Base-by-base conservation (phyloP, 2,329 filamentous ascomycete species). In the Scedosporium dehoogii region DNA sequence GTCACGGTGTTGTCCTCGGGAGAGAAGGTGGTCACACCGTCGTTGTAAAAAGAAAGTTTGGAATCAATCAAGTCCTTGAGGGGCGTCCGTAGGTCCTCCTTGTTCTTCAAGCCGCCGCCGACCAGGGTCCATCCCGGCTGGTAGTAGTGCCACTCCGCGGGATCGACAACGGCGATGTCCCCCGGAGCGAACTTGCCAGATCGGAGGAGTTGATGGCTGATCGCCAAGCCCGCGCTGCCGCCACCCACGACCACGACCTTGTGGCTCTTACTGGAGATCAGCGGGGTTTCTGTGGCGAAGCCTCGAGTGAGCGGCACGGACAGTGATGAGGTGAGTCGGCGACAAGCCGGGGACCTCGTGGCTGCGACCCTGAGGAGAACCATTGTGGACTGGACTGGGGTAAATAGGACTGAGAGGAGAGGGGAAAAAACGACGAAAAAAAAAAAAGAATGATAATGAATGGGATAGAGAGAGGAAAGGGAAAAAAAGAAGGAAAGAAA, bases 51-150 rank as follows among this genome's bases (percentile, higher is more conserved):
- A 67, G 82, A 82, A 65, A 89, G 72, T 68, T 85, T 85, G n/a
- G 81, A 71, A 66, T 87, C 79, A 6, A 88, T 71, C 58, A 88
- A 69, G 58, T 73, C 73, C 4, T 74, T 67, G 46, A 87, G 69
- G 1, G 80, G 80, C 62, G 74, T 72, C 57, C 79, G 78, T 62
- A 88, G 73, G 25, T 86, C 79, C 65, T 86, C 75, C 69, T 85
- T 85, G 57, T 76, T 79, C 72, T 88, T 88, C 46, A 89, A 76
- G 3, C 86, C 86, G 46, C 83, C 85, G 53, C 85, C 86, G 2
- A 88, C 86, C 1, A 89, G 76, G 1, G 86, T 89, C 85, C 85
- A 89, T 61, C 86, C 86, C 1, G 86, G 85, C 71, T 89, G 86
- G 70, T 88, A 89, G 73, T 89, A 79, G 69, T 89, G 85, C 77